These are phyloP conservation scores for Vaccinium vitisidaea DNA, from an alignment of 148 eudicot species.

Conservation along the genomic window DNA sequence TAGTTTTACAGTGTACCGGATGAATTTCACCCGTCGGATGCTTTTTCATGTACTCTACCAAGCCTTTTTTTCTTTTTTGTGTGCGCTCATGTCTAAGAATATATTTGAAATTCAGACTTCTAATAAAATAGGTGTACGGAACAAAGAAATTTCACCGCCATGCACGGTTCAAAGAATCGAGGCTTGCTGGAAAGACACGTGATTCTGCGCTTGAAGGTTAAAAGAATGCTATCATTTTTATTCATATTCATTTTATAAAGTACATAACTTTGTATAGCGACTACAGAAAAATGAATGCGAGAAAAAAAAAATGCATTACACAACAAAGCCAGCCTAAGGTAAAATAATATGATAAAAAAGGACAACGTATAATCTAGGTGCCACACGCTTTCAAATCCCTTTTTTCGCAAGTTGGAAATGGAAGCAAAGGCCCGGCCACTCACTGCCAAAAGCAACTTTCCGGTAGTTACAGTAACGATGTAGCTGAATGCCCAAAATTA, in stretches of 20 bases:
- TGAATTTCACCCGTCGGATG: too few relatives aligned
- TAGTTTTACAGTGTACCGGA: too few relatives aligned
- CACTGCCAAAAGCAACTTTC: background rate
- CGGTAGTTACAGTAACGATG: background rate
- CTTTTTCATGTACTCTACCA: too few relatives aligned
- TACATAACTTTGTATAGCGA: background rate
- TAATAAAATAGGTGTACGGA: background rate
- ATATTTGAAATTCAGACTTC: background rate
- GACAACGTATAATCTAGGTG: background rate
- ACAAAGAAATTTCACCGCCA: background rate
- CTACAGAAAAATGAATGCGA: background rate
- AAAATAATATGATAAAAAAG: background rate
- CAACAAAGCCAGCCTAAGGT: background rate
- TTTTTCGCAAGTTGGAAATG: too few relatives aligned
- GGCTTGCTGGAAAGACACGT: background rate
- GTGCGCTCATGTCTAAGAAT: background rate
- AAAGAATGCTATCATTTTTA: conserved; percentile 6
- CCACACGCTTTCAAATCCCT: background rate
- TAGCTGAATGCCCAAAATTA: conserved; percentile 27
- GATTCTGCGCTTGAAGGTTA: background rate
- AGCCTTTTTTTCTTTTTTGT: background rate
- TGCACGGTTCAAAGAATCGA: background rate
- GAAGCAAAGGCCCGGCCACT: background rate
- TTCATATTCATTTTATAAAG: background rate
- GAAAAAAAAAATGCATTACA: background rate